Evolutionary conservation across 2,329 filamentous ascomycete genomes (phyloP).

Genomic region (Penicillium janthinellum): DNA sequence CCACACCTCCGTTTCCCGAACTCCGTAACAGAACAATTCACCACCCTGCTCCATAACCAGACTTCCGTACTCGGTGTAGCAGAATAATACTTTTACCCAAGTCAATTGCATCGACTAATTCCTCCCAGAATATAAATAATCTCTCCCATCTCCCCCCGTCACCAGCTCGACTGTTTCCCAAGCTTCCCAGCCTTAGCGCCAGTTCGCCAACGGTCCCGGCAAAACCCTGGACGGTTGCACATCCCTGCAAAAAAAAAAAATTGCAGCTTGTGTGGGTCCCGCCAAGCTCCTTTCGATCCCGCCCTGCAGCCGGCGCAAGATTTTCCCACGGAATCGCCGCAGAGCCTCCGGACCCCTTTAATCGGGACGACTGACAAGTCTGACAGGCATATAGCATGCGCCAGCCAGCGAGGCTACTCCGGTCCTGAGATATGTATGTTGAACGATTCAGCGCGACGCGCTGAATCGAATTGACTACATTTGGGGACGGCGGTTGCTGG

Average conservation of each 20-base stretch:
- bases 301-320: constrained; percentile 21
- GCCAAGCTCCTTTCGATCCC: constrained; percentile 23
- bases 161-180: not conserved
- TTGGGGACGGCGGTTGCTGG: constrained; percentile 12
- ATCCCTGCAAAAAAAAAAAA: not conserved
- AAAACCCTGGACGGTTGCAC: constrained; percentile 7
- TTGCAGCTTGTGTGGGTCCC: constrained; percentile 31
- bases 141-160: not conserved
- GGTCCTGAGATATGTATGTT: not conserved
- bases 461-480: not conserved
- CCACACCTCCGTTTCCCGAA: not conserved
- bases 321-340: constrained; percentile 11
- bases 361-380: too few relatives aligned
- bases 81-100: not conserved
- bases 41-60: not conserved
- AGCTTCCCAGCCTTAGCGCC: constrained; percentile 2
- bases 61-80: too few relatives aligned
- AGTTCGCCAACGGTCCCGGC: constrained; percentile 7
- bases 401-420: not conserved
- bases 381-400: not conserved
- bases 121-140: constrained; percentile 3
- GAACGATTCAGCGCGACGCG: not conserved
- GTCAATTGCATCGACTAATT: not conserved
- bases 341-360: constrained; percentile 20
- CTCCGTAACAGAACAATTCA: not conserved